These are phyloP conservation scores for Poa pratensis DNA, from an alignment of 176 grass and related monocot genomes.

Conservation along the genomic window DNA sequence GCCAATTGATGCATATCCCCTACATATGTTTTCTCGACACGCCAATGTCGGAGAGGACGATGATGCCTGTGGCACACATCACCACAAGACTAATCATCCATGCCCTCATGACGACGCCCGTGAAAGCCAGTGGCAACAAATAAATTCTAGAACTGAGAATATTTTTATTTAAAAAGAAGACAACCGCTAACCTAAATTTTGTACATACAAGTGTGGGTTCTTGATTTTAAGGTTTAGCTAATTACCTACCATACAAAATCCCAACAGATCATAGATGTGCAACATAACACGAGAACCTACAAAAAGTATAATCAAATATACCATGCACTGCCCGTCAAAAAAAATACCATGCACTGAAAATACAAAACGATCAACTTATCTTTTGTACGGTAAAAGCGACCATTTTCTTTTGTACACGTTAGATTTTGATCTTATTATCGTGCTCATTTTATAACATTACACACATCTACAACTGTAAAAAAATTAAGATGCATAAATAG, in stretches of 20 bases:
- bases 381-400: not conserved
- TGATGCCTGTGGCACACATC: not conserved
- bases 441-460: not conserved
- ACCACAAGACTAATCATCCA: not conserved
- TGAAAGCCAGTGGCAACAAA: not conserved
- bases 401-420: not conserved
- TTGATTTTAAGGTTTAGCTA: not conserved
- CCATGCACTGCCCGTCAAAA: not conserved
- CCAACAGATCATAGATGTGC: not conserved
- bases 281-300: not conserved
- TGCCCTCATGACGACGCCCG: not conserved
- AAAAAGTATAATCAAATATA: not conserved
- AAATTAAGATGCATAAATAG: not conserved
- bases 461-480: not conserved
- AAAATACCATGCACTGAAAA: not conserved
- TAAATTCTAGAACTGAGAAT: not conserved
- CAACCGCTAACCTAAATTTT: no score
- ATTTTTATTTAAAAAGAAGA: no score
- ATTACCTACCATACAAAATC: not conserved
- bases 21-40: no score
- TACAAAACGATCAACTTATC: not conserved
- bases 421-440: not conserved
- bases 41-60: not conserved
- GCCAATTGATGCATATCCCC: not conserved
- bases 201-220: not conserved